phyloP scores from a whole-genome alignment of 805 yeast genomes.

The Pichia rugopelliculosa region DNA sequence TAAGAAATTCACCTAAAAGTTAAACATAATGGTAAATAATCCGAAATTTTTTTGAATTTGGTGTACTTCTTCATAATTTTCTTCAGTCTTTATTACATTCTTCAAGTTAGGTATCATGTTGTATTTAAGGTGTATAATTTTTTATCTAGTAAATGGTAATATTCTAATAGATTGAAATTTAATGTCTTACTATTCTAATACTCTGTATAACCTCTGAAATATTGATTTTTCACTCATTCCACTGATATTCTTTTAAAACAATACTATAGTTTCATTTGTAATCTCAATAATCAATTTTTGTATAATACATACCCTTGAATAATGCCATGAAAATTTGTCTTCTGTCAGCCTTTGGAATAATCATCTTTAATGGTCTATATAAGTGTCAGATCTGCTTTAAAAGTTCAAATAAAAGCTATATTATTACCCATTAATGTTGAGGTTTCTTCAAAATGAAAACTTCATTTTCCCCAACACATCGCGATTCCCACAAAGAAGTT shows the following conservation, averaged over 20 bases:
- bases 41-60: too few species aligned
- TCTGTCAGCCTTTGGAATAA: conserved; percentile 99
- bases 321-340: conserved; percentile 98
- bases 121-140: too few species aligned
- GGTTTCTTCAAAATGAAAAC: not conserved
- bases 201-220: not conserved
- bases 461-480: not conserved
- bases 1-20: too few species aligned
- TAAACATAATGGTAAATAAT: too few species aligned
- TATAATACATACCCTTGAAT: conserved; percentile 82
- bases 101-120: too few species aligned
- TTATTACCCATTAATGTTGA: not conserved
- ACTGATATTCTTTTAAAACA: not conserved
- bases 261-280: not conserved
- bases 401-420: not conserved
- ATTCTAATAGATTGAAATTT: too few species aligned
- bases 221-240: not conserved
- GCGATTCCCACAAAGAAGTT: not conserved
- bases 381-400: conserved; percentile 1
- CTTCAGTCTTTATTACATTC: too few species aligned
- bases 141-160: too few species aligned
- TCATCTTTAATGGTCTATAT: conserved; percentile 49
- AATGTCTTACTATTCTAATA: too few species aligned
- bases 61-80: too few species aligned
- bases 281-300: not conserved